Base-by-base conservation (phyloP, 768 basidiomycete species). In the Dioszegia hungarica region DNA sequence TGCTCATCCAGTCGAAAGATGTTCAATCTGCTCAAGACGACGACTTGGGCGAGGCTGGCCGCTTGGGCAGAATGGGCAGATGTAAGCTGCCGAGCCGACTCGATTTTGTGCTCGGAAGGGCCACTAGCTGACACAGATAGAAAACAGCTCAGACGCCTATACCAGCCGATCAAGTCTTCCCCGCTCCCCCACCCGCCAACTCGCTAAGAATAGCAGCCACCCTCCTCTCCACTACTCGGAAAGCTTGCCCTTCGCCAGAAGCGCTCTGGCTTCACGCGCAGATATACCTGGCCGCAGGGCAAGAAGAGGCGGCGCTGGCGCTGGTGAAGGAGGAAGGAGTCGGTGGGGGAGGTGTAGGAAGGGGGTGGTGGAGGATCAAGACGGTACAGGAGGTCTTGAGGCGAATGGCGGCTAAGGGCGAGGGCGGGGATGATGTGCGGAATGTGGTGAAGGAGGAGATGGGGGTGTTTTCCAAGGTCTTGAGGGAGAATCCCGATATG, bases 61-160 rank as follows among this genome's bases (percentile, higher is more conserved):
- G 70, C 67, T 38, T 72, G 63, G 60, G 50, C 62, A n/a, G 67
- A 72, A 51, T 72, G 64, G 62, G 47, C 57, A 14, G 36, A 47
- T 44, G 68, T 70, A 46, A 49, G 68, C 59, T 27, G 3, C 47
- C 14, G 15, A 4, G 27, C n/a, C 34, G 11, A n/a, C 19, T 47
- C 12, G 20, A 9, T 36, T 9, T 2, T 12, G 28, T 11, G n/a
- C n/a, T n/a, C n/a, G 17, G 28, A 5, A 25, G 27, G 3, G 28
- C 4, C 17, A 22, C 36, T 29, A 22, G 44, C 31, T 46, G 54
- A 38, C 33, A 28, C 12, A 28, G 5, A 29, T 12, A 46, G 45
- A 46, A 46, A 29, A 5, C 45, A 17, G 14, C 45, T 8, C n/a
- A 19, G 12, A 14, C 17, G 14, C 10, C 25, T 8, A 15, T 44